A percentile compares a stretch with the other conserved stretches of the same genome.
These are phyloP conservation scores for Suillus ampliporus DNA, from an alignment of 768 basidiomycete genomes.

Conservation along the genomic window DNA sequence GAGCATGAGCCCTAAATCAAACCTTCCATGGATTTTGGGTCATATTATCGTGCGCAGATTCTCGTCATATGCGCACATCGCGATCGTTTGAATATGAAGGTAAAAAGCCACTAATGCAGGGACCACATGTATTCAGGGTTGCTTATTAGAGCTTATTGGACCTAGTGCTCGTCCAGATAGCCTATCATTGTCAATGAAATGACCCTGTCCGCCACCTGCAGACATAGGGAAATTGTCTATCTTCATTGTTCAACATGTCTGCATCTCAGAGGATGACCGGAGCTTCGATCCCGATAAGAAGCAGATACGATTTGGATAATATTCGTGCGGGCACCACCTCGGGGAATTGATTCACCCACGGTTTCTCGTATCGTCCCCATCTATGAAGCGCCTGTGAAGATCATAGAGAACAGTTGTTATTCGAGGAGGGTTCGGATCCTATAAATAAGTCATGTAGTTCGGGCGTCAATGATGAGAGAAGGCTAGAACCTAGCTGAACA, in stretches of 20 bases:
- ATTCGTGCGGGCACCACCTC: slow-evolving; percentile 26
- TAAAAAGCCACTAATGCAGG: background rate
- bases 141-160: background rate
- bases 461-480: background rate
- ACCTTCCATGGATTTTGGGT: slow-evolving; percentile 1
- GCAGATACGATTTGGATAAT: slow-evolving; percentile 33
- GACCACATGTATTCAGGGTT: background rate
- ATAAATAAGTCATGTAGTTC: background rate
- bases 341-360: slow-evolving; percentile 27
- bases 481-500: background rate
- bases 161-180: background rate
- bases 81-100: background rate
- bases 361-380: slow-evolving; percentile 27
- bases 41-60: background rate
- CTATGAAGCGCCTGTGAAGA: slow-evolving; percentile 26
- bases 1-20: slow-evolving; percentile 4
- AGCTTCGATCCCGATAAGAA: slow-evolving; percentile 32
- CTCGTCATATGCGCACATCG: slow-evolving; percentile 24
- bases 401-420: slow-evolving; percentile 3
- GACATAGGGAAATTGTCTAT: background rate
- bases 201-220: background rate
- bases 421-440: background rate
- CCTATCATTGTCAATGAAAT: background rate
- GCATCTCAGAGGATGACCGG: background rate
- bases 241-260: no score